Conservation (phyloP, 495 filamentous ascomycete genomes). For the Penicillium bovifimosum region DNA sequence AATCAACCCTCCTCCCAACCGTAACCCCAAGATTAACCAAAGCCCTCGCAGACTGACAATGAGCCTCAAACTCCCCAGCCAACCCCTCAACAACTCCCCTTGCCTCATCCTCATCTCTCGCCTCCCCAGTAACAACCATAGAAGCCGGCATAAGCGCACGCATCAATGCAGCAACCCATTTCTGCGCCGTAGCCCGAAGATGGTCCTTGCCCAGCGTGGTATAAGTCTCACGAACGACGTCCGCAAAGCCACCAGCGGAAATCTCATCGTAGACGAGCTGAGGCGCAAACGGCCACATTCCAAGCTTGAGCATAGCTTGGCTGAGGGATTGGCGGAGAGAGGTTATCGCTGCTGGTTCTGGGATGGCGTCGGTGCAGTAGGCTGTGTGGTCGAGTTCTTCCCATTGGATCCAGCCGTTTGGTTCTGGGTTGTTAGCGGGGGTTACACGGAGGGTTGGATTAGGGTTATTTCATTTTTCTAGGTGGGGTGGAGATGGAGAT, state of each 20-base stretch:
- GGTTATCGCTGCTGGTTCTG: conserved; percentile 7
- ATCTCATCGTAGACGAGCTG: conserved; percentile 13
- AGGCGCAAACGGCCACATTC: conserved; percentile 12
- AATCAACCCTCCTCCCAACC: conserved; percentile 14
- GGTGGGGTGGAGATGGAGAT: no score
- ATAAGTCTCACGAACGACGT: conserved; percentile 10
- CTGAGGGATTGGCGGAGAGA: conserved; percentile 6
- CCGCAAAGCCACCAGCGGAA: background rate
- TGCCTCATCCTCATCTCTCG: conserved; percentile 6
- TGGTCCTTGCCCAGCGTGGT: conserved; percentile 10
- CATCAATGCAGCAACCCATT: conserved; percentile 17
- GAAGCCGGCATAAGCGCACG: conserved; percentile 11
- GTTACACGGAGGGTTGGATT: no score
- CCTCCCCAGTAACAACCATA: conserved; percentile 15
- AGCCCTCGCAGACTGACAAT: conserved; percentile 11
- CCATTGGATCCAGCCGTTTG: conserved; percentile 36
- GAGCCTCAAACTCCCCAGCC: conserved; percentile 11
- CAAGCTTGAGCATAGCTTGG: conserved; percentile 13
- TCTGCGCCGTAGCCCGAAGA: conserved; percentile 6
- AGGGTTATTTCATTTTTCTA: no score
- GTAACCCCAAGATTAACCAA: conserved; percentile 19
- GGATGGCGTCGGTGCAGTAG: conserved; percentile 13
- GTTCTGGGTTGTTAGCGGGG: conserved; percentile 19
- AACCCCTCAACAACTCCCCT: conserved; percentile 19
- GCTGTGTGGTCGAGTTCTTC: conserved; percentile 25